phyloP scores from a whole-genome alignment of 108 stramenopile species.

The Skeletonema grethae region DNA sequence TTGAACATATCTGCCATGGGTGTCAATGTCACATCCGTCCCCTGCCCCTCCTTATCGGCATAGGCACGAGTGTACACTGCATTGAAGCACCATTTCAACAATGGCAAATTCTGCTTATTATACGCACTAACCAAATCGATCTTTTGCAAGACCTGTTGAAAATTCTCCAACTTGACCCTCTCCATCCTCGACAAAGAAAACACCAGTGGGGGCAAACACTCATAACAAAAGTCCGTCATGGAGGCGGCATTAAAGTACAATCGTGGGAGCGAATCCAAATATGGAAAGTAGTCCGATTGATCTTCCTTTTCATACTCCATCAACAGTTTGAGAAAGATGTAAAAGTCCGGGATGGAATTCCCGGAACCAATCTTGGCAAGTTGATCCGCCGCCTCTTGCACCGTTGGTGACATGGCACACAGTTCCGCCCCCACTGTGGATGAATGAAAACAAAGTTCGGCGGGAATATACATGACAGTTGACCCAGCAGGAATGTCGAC shows the following conservation, averaged over 20 bases:
- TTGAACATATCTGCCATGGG: slow-evolving; percentile 52
- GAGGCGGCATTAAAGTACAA: slow-evolving; percentile 53
- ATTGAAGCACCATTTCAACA: slow-evolving; percentile 50
- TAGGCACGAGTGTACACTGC: slow-evolving; percentile 41
- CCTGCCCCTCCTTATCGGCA: slow-evolving; percentile 43
- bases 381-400: slow-evolving; percentile 29
- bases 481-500: slow-evolving; percentile 44
- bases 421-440: slow-evolving; percentile 19
- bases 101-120: slow-evolving; percentile 25
- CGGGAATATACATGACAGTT: slow-evolving; percentile 42
- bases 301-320: slow-evolving; percentile 56
- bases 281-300: slow-evolving; percentile 50
- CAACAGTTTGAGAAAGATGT: slow-evolving; percentile 58
- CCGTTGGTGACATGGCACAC: slow-evolving; percentile 14
- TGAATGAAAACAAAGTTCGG: slow-evolving; percentile 24
- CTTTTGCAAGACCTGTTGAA: slow-evolving; percentile 32
- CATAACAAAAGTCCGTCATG: slow-evolving; percentile 57
- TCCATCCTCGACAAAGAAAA: slow-evolving; percentile 32
- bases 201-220: slow-evolving; percentile 51
- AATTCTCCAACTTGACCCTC: slow-evolving; percentile 46
- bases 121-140: slow-evolving; percentile 42
- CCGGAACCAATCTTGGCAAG: slow-evolving; percentile 27
- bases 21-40: slow-evolving; percentile 30
- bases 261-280: slow-evolving; percentile 57
- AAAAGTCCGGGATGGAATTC: slow-evolving; percentile 38